Conservation (phyloP, 1,284 basidiomycete species). For the Wallemia mellicola region DNA sequence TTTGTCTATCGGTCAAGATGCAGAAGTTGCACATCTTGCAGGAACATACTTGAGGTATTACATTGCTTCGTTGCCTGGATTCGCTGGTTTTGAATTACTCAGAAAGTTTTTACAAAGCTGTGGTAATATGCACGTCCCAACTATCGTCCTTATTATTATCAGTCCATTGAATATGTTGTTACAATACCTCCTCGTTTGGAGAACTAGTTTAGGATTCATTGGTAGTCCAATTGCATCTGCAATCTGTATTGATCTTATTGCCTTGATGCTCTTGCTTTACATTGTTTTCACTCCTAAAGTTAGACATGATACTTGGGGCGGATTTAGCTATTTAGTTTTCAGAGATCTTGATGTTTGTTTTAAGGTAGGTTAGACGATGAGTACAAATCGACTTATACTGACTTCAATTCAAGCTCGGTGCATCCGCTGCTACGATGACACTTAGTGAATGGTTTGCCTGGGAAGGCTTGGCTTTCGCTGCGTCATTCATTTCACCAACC, state of each 20-base stretch:
- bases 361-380: not conserved
- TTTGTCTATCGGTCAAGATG: constrained; percentile 30
- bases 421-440: not conserved
- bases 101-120: constrained; percentile 43
- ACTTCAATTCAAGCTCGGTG: not conserved
- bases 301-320: not conserved
- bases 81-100: constrained; percentile 39
- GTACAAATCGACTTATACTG: not conserved
- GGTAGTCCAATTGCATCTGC: constrained; percentile 27
- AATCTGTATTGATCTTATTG: not conserved
- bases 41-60: constrained; percentile 32
- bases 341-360: not conserved
- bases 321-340: not conserved
- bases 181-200: constrained; percentile 29
- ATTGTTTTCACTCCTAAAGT: not conserved
- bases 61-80: constrained; percentile 32
- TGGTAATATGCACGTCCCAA: constrained; percentile 45
- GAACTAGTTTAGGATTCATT: constrained; percentile 27
- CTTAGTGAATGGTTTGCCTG: not conserved
- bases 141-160: constrained; percentile 26
- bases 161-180: constrained; percentile 32
- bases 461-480: not conserved
- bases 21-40: constrained; percentile 25
- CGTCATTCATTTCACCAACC: not conserved
- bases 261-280: not conserved